phyloP scores from a whole-genome alignment of 768 basidiomycete species.

The Psilocybe subaeruginosa region DNA sequence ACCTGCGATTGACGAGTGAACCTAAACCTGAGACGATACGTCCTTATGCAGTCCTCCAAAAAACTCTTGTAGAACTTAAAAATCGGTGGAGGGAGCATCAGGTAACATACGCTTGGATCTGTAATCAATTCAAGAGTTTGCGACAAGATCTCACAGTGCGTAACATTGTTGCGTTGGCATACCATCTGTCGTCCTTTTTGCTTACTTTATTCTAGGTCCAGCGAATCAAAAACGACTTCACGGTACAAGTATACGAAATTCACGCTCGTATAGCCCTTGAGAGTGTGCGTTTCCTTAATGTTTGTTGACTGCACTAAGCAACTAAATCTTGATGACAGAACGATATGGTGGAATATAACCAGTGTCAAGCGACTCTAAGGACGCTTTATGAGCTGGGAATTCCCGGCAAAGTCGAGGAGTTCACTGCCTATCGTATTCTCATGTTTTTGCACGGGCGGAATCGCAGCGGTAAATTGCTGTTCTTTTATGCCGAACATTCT shows the following conservation, averaged over 20 bases:
- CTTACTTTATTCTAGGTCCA: slow-evolving; percentile 73
- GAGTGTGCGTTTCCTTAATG: slow-evolving; percentile 24
- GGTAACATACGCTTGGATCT: slow-evolving; percentile 82
- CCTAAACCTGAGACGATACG: slow-evolving; percentile 94
- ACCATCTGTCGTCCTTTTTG: slow-evolving; percentile 9
- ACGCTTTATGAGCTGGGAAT: slow-evolving; percentile 93
- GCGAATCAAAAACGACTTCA: slow-evolving; percentile 98
- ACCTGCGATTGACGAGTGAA: slow-evolving; percentile 91
- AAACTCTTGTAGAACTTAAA: slow-evolving; percentile 87
- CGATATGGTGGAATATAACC: slow-evolving; percentile 99
- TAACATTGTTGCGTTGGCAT: slow-evolving; percentile 17
- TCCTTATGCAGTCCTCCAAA: slow-evolving; percentile 80
- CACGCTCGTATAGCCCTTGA: slow-evolving; percentile 93
- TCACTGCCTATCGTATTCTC: slow-evolving; percentile 95
- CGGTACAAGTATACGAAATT: slow-evolving; percentile 96
- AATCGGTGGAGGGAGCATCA: slow-evolving; percentile 79
- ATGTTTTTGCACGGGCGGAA: slow-evolving; percentile 95
- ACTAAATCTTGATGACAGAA: slow-evolving; percentile 48
- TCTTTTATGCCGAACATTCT: neutral
- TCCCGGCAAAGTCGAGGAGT: slow-evolving; percentile 92
- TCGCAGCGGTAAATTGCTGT: slow-evolving; percentile 73
- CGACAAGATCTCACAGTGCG: slow-evolving; percentile 96
- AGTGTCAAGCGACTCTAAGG: slow-evolving; percentile 91
- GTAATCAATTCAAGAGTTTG: slow-evolving; percentile 97
- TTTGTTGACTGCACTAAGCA: neutral